Evolutionary conservation across 108 stramenopile genomes (phyloP).

Genomic region (Schizochytrium sp.): DNA sequence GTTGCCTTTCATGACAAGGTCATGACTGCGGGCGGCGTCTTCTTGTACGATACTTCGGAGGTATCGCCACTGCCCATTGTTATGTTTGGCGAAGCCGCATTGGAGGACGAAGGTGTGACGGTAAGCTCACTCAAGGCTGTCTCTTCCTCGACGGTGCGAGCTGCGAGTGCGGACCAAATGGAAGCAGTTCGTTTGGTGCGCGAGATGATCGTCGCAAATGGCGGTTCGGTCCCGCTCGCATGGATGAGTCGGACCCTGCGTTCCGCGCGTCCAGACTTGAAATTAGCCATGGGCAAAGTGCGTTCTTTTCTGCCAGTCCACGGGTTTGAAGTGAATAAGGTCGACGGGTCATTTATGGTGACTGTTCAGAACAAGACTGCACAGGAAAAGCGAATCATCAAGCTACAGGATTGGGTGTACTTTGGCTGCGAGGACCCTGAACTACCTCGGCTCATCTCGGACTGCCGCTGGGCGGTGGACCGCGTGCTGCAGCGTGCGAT

Average conservation of each 20-base stretch:
- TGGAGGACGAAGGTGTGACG: neutral
- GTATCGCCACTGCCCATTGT: conserved; percentile 55
- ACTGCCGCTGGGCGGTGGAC: neutral
- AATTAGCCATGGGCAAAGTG: neutral
- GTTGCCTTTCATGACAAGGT: conserved; percentile 61
- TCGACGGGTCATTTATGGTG: neutral
- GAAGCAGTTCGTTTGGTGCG: neutral
- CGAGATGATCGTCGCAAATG: neutral
- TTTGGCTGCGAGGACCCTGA: neutral
- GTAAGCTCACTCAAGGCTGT: neutral
- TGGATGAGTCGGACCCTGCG: neutral
- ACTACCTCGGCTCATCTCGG: neutral
- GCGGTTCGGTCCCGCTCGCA: neutral
- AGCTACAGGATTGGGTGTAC: conserved; percentile 9
- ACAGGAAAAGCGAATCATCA: neutral
- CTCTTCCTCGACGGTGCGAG: neutral
- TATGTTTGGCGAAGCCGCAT: conserved; percentile 56
- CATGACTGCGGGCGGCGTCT: conserved; percentile 60
- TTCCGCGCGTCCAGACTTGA: neutral
- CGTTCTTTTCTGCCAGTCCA: neutral
- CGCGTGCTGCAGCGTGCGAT: neutral
- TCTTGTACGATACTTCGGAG: conserved; percentile 56
- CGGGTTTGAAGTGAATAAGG: neutral
- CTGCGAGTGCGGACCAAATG: neutral
- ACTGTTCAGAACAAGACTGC: neutral